Conservation (phyloP, 345 rosid genomes). For the Mangifera indica region DNA sequence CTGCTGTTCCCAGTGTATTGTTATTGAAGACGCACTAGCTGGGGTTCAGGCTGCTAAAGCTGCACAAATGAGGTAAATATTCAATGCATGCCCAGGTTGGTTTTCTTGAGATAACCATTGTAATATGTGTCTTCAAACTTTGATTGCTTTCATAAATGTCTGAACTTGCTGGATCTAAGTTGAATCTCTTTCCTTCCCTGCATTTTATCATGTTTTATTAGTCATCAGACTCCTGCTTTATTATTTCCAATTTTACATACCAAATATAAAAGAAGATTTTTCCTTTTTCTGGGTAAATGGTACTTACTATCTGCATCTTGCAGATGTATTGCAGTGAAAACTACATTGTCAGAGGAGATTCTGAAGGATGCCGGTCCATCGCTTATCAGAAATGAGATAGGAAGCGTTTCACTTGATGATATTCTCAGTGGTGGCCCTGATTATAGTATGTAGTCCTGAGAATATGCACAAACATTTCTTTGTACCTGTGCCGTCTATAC, state of each 20-base stretch:
- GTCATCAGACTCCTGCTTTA: constrained; percentile 11
- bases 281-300: neutral
- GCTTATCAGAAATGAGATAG: constrained; percentile 70
- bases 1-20: constrained; percentile 61
- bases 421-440: constrained; percentile 83
- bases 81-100: constrained; percentile 14
- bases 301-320: constrained; percentile 28
- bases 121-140: neutral
- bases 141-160: constrained; percentile 1
- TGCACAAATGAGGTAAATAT: constrained; percentile 84
- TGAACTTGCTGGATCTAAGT: neutral
- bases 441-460: constrained; percentile 74
- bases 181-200: neutral
- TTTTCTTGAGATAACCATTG: neutral
- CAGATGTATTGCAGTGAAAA: constrained; percentile 93
- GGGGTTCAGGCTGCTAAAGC: constrained; percentile 97
- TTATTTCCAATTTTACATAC: neutral
- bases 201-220: neutral
- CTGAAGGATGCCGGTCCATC: constrained; percentile 69
- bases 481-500: constrained; percentile 36
- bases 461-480: constrained; percentile 33
- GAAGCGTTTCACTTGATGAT: constrained; percentile 69
- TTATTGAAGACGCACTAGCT: constrained; percentile 93
- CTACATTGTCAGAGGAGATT: constrained; percentile 68
- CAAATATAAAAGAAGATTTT: neutral